These are phyloP conservation scores for Phanerochaete sordida DNA, from an alignment of 768 basidiomycete species.

Conservation along the genomic window DNA sequence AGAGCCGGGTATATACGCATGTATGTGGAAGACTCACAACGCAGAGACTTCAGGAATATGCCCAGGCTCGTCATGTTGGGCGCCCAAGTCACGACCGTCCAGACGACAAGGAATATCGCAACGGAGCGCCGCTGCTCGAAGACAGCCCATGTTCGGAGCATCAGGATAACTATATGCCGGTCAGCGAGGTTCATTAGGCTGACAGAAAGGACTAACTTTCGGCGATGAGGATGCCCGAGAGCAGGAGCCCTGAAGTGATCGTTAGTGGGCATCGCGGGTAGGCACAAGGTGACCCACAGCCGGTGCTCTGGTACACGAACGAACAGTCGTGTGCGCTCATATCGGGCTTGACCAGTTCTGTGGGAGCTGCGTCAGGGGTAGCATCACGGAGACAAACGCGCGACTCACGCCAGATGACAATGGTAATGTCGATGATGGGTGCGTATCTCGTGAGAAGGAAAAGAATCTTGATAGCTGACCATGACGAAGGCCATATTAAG, in stretches of 20 bases:
- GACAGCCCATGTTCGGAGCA: not conserved
- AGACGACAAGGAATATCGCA: not conserved
- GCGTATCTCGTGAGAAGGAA: conserved; percentile 3
- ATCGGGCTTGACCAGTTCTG: not conserved
- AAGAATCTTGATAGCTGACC: not conserved
- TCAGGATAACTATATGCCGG: not conserved
- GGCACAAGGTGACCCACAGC: not conserved
- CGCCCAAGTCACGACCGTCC: not conserved
- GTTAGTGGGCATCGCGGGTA: too few species aligned
- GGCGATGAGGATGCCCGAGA: not conserved
- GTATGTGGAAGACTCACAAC: not conserved
- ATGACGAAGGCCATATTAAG: conserved; percentile 4
- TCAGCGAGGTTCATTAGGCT: too few species aligned
- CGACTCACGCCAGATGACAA: not conserved
- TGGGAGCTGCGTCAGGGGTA: too few species aligned
- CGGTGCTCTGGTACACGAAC: not conserved
- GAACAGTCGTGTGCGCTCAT: not conserved
- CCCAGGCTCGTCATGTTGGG: not conserved
- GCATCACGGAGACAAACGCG: too few species aligned
- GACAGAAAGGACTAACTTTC: not conserved
- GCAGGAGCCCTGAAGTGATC: not conserved
- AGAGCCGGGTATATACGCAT: not conserved
- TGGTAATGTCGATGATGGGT: conserved; percentile 1
- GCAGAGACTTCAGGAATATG: not conserved
- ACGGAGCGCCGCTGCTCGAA: not conserved